Base-by-base conservation (phyloP, 345 rosid species). In the Isatis tinctoria region DNA sequence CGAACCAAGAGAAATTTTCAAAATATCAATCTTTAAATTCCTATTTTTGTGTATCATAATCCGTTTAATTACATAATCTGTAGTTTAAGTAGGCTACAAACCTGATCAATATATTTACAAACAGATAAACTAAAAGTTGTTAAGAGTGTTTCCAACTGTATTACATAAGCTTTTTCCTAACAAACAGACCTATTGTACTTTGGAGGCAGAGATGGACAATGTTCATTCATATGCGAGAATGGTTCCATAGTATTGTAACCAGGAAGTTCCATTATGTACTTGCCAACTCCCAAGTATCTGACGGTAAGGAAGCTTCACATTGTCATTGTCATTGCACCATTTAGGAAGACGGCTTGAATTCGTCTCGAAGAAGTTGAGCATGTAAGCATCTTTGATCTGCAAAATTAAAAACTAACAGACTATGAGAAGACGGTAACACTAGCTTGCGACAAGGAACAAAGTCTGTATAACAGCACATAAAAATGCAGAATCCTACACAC, bases 361-460 rank as follows among this genome's bases (percentile, higher is more conserved):
- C 66, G 47, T 87, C 79, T 93, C 95, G 11, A 87, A 88, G 67
- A 88, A 85, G 62, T 77, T 87, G 43, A 90, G 89, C 4, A 79
- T 67, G 83, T 96, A 95, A 13, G 98, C 94, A 74, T 95, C 99
- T 84, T 85, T 90, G 53, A 90, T 85, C 97, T 90, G 97, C 45
- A 74, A 10, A 57, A 22, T 67, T 22, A 18, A 13, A 27, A 65
- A 54, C 10, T 47, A 61, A 41, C 49, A 22, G 17, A 52, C 22
- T 52, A 52, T 1, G 6, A 18, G 3, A 40, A 8, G 14, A 10
- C 3, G 3, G 48, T 16, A 36, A 53, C 20, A 53, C n/a, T 20
- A 10, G 53, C 36, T 44, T 56, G 36, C 0, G 12, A 58, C 36
- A 41, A 33, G 8, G 41, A 45, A 24, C 35, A 65, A 16, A 56